Percentiles rank a stretch among this genome's conserved stretches.
Conservation (phyloP, 768 basidiomycete genomes). For the Goffeauzyma gilvescens region DNA sequence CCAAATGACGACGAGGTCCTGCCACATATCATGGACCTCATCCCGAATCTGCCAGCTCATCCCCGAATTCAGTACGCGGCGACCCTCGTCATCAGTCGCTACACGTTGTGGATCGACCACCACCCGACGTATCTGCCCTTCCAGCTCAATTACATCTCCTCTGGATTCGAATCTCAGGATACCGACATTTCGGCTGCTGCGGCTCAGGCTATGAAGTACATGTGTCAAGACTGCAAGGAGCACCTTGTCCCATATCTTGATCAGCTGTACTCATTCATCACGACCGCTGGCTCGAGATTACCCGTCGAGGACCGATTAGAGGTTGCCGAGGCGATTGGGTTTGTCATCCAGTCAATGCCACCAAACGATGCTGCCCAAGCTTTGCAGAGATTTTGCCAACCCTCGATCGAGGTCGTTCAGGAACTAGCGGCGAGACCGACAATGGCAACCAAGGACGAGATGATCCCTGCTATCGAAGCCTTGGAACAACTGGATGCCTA, state of each 20-base stretch:
- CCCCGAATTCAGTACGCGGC: constrained; percentile 88
- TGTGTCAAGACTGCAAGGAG: constrained; percentile 93
- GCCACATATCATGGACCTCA: constrained; percentile 89
- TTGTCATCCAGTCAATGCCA: constrained; percentile 85
- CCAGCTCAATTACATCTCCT: constrained; percentile 76
- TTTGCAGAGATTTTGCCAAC: constrained; percentile 65
- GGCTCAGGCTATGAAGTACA: constrained; percentile 83
- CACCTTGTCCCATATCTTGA: constrained; percentile 83
- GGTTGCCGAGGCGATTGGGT: constrained; percentile 86
- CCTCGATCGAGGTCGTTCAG: constrained; percentile 63
- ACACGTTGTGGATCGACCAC: constrained; percentile 85
- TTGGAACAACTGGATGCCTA: constrained; percentile 88
- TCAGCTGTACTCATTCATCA: constrained; percentile 72
- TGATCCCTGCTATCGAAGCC: constrained; percentile 48
- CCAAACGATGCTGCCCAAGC: constrained; percentile 72
- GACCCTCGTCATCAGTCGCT: constrained; percentile 79
- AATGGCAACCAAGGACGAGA: constrained; percentile 48
- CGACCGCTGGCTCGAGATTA: constrained; percentile 57
- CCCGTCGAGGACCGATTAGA: constrained; percentile 71
- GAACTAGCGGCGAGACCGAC: constrained; percentile 40
- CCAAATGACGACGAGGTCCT: constrained; percentile 60
- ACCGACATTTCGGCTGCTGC: constrained; percentile 77
- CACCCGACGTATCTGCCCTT: constrained; percentile 71
- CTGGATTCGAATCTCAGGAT: constrained; percentile 59
- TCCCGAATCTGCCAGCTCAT: constrained; percentile 72